Base-by-base conservation (phyloP, 1,284 basidiomycete species). In the Ceratobasidium sp. region DNA sequence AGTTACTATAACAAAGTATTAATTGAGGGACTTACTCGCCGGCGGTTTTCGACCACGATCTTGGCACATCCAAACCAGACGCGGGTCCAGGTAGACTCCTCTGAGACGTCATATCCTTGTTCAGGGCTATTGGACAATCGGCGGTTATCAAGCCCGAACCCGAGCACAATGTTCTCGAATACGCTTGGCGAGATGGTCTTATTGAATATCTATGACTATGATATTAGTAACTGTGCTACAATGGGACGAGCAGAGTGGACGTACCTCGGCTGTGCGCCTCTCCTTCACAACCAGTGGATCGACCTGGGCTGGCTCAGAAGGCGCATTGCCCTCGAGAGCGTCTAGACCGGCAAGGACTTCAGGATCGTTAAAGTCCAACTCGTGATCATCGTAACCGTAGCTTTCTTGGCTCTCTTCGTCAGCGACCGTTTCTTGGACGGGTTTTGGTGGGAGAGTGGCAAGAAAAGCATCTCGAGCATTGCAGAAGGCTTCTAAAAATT, bases 1-100 rank as follows among this genome's bases (percentile, higher is more conserved):
- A 40, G 6, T 3, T 33, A 20, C 61, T 28, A 50, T 79, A n/a
- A 66, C 33, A 56, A 78, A 73, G 40, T 44, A 81, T 33, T 33
- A 80, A 79, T 79, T 77, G 28, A 10, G 64, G 17, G 12, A 81
- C 86, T 81, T 77, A 91, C 91, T 81, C 86, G 85, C 78, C 87
- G 84, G 13, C 87, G 86, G 78, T 92, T 91, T 75, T 90, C 89
- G 10, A 94, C 90, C 13, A 93, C 82, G 28, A 94, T 89, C 50
- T 88, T 87, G 0, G 90, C 91, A 81, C 93, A 96, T 9, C 91
- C 90, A 2, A 93, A 88, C 94, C 94, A 97, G 81, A 91, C 93
- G 79, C 92, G 90, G 26, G 95, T 88, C 85, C 94, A 90, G 52
- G 82, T 80, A 20, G 81, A 83, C 20, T 81, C 81, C 23, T 86